Base-by-base conservation (phyloP, 192 early-diverging fungal species). In the Backusella parvicylindrica region DNA sequence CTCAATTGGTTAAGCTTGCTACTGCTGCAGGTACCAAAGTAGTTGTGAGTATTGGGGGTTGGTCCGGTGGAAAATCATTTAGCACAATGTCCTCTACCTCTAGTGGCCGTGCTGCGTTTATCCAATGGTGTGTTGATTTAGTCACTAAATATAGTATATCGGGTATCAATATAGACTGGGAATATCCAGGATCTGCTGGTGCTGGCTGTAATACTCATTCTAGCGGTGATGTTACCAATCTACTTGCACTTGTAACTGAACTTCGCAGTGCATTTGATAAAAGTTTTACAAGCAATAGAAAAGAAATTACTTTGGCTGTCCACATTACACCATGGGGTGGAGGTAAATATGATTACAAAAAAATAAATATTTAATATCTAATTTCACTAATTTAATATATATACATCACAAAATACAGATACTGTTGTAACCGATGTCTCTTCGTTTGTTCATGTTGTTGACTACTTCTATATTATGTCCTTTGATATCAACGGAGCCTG, bases 31-130 rank as follows among this genome's bases (percentile, higher is more conserved):
- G 76, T 21, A 75, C 84, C 43, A 89, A 90, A 75, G 85, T 87
- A 0, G 79, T 88, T 5, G 80, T 92, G 6, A 91, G 90, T 12
- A 70, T 92, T 35, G 92, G 92, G 65, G 92, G 92, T 0, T 93
- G 92, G 92, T 84, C 86, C 15, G 92, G 92, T 1, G 89, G 88
- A 11, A 82, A 82, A 71, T 77, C 85, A 70, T 78, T 90, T 30
- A 87, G 86, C 73, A 82, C 84, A 6, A 79, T 90, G 23, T 75
- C 87, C 86, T 85, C 21, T 76, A 73, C 11, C 15, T 47, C 28
- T 63, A 35, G 33, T 21, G 32, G 43, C 50, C 21, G 53, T 23
- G 23, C 53, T 1, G 9, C 53, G 2, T 60, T 60, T 60, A 60
- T 60, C 3, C 53, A 60, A 26, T 60, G 53, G 53, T 60, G 53